A percentile compares a stretch with the other conserved stretches of the same genome.
These are phyloP conservation scores for Venturia carpophila DNA, from an alignment of 2,329 filamentous ascomycete species.

Conservation along the genomic window DNA sequence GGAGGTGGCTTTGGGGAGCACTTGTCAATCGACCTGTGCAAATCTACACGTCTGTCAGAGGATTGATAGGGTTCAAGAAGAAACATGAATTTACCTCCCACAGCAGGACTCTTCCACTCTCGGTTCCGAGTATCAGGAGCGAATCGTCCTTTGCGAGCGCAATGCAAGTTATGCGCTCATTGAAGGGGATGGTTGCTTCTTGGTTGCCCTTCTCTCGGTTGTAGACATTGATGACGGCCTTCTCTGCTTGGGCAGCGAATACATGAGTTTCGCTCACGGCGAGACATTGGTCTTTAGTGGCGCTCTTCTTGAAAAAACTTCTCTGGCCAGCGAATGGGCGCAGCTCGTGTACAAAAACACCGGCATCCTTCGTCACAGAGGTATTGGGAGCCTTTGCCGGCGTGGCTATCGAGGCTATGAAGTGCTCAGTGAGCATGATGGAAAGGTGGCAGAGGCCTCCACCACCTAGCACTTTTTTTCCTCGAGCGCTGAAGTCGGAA, in stretches of 20 bases:
- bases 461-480: background rate
- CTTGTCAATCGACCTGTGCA: constrained; percentile 69
- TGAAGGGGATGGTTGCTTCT: constrained; percentile 80
- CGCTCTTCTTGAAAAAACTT: constrained; percentile 84
- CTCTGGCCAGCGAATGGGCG: constrained; percentile 70
- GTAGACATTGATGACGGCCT: constrained; percentile 90
- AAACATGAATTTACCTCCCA: constrained; percentile 66
- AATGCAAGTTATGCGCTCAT: constrained; percentile 75
- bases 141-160: constrained; percentile 53
- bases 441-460: background rate
- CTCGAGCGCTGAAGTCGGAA: background rate
- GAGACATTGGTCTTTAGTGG: constrained; percentile 67
- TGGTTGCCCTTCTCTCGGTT: constrained; percentile 75
- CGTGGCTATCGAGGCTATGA: constrained; percentile 13
- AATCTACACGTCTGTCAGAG: constrained; percentile 40
- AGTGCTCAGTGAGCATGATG: constrained; percentile 19
- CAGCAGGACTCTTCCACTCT: constrained; percentile 74
- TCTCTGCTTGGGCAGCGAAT: constrained; percentile 85
- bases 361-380: constrained; percentile 62
- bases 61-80: constrained; percentile 21
- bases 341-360: constrained; percentile 77
- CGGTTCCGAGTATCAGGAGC: constrained; percentile 71
- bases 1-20: constrained; percentile 70
- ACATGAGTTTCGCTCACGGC: constrained; percentile 75
- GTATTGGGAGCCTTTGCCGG: constrained; percentile 27